Evolutionary conservation across 495 filamentous ascomycete species (phyloP).

Genomic region (Penicillium egyptiacum): DNA sequence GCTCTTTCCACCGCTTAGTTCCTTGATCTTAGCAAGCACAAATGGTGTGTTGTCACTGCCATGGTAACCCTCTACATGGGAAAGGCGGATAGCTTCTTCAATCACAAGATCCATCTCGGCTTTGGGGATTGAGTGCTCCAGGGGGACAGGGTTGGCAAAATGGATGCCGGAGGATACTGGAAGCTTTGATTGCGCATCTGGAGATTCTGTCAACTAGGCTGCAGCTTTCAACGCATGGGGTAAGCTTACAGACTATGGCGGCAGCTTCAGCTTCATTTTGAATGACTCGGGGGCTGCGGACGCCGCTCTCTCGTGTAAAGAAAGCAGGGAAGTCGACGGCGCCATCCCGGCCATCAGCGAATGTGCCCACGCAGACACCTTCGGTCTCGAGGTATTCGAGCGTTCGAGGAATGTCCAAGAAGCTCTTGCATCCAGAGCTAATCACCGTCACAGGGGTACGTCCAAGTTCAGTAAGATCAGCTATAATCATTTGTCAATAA

Average conservation of each 20-base stretch:
- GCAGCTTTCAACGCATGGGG: not conserved
- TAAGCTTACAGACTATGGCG: slow-evolving; percentile 70
- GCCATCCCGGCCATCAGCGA: slow-evolving; percentile 71
- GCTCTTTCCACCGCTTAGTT: slow-evolving; percentile 71
- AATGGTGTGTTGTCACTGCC: slow-evolving; percentile 89
- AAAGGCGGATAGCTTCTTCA: slow-evolving; percentile 68
- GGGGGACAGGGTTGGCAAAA: slow-evolving; percentile 86
- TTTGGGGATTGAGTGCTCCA: slow-evolving; percentile 66
- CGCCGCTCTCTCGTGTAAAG: slow-evolving; percentile 80
- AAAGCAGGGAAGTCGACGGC: slow-evolving; percentile 85
- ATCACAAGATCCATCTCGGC: slow-evolving; percentile 73
- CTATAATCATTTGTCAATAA: slow-evolving; percentile 31
- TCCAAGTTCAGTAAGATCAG: slow-evolving; percentile 93
- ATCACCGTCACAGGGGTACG: slow-evolving; percentile 86
- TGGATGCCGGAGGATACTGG: slow-evolving; percentile 70
- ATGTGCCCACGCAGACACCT: slow-evolving; percentile 82
- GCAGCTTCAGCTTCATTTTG: slow-evolving; percentile 79
- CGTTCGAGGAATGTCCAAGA: slow-evolving; percentile 86
- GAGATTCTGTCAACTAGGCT: slow-evolving; percentile 5
- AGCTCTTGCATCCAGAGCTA: slow-evolving; percentile 90
- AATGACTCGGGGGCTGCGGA: slow-evolving; percentile 72
- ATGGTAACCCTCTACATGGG: slow-evolving; percentile 62
- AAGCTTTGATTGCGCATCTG: slow-evolving; percentile 65
- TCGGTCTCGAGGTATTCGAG: slow-evolving; percentile 95
- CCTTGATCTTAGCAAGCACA: slow-evolving; percentile 75